phyloP scores from a whole-genome alignment of 2,329 filamentous ascomycete genomes.

The Xylariaceae sp. region DNA sequence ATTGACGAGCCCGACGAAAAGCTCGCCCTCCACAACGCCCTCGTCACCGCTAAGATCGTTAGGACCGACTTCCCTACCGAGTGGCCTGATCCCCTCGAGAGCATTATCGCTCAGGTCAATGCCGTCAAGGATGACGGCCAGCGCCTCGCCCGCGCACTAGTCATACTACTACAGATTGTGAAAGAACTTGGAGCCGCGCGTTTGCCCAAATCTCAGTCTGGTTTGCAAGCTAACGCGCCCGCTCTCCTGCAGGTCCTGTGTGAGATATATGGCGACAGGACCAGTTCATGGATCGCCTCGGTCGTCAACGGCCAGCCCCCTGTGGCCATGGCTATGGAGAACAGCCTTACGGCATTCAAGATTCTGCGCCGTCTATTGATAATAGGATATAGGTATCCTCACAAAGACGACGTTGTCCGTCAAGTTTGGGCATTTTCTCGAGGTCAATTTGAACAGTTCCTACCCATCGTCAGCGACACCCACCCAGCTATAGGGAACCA shows the following conservation, averaged over 20 bases:
- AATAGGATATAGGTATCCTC: slow-evolving; percentile 78
- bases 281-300: slow-evolving; percentile 63
- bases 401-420: slow-evolving; percentile 70
- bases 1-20: slow-evolving; percentile 71
- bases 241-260: slow-evolving; percentile 79
- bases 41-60: slow-evolving; percentile 83
- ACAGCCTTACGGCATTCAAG: slow-evolving; percentile 76
- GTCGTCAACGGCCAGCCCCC: slow-evolving; percentile 54
- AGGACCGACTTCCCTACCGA: slow-evolving; percentile 85
- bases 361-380: slow-evolving; percentile 75
- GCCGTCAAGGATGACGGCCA: slow-evolving; percentile 54
- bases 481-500: slow-evolving; percentile 65
- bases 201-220: slow-evolving; percentile 68
- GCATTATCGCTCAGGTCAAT: slow-evolving; percentile 63
- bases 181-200: slow-evolving; percentile 86
- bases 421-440: slow-evolving; percentile 79
- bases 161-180: slow-evolving; percentile 77
- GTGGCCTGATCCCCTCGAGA: slow-evolving; percentile 65
- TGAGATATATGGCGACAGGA: slow-evolving; percentile 72
- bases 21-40: slow-evolving; percentile 81
- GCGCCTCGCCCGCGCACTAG: slow-evolving; percentile 65
- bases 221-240: slow-evolving; percentile 72
- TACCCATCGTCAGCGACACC: slow-evolving; percentile 49
- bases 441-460: slow-evolving; percentile 72
- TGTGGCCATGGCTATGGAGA: slow-evolving; percentile 63